phyloP scores from a whole-genome alignment of 345 rosid genomes.

The Populus nigra region DNA sequence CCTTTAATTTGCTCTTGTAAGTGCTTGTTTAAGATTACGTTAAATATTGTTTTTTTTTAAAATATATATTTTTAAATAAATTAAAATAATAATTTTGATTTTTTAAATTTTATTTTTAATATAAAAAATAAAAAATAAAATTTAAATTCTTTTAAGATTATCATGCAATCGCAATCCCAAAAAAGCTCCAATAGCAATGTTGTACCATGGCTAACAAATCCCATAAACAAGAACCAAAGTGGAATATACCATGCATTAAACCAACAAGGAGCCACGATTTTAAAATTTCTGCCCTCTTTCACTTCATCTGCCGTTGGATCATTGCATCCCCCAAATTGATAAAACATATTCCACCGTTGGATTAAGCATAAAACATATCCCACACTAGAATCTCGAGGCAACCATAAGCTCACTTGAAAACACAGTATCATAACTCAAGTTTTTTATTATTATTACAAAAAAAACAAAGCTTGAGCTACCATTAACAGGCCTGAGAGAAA shows the following conservation, averaged over 20 bases:
- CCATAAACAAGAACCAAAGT: neutral
- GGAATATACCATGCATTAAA: neutral
- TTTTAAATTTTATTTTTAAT: too few species aligned
- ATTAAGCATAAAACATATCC: neutral
- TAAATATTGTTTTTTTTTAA: too few species aligned
- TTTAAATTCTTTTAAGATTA: too few species aligned
- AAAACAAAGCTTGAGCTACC: neutral
- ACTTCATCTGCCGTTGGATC: neutral
- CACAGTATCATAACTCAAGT: neutral
- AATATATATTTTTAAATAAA: too few species aligned
- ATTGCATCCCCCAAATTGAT: neutral
- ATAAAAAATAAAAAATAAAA: too few species aligned
- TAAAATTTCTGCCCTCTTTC: neutral
- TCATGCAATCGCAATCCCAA: too few species aligned
- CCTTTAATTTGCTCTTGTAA: too few species aligned
- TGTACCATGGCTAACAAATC: neutral
- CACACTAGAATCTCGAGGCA: slow-evolving; percentile 8
- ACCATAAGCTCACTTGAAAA: neutral
- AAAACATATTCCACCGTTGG: neutral
- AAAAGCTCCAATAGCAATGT: neutral
- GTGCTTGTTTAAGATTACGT: too few species aligned
- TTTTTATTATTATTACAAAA: neutral
- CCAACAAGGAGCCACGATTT: neutral
- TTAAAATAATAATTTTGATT: too few species aligned
- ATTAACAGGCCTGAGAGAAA: slow-evolving; percentile 9